phyloP scores from a whole-genome alignment of 306 rosid genomes.

The Glycine soja region DNA sequence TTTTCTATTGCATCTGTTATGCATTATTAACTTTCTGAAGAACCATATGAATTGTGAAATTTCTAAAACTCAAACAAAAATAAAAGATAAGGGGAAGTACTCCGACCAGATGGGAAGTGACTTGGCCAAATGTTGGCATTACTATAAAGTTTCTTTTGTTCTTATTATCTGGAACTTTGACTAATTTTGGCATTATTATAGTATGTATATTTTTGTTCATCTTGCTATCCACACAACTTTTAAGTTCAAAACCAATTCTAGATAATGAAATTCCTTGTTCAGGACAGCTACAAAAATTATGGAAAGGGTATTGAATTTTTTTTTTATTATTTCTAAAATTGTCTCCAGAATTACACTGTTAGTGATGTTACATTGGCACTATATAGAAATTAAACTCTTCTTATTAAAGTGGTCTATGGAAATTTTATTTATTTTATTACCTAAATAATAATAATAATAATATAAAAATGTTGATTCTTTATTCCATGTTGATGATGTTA shows the following conservation, averaged over 20 bases:
- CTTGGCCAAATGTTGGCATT: constrained; percentile 15
- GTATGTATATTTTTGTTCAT: neutral
- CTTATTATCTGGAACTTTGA: constrained; percentile 5
- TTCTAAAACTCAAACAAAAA: constrained; percentile 11
- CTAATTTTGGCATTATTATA: neutral
- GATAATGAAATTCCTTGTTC: neutral
- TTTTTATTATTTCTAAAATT: neutral
- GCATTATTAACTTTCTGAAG: neutral
- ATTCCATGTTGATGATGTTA: no score
- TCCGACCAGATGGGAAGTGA: constrained; percentile 22
- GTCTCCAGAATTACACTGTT: neutral
- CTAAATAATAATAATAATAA: neutral
- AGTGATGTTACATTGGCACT: no score
- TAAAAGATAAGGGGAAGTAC: constrained; percentile 27
- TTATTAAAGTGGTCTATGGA: neutral
- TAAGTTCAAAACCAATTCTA: neutral
- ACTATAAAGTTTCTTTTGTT: neutral
- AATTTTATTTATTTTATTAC: neutral
- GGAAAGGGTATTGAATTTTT: neutral
- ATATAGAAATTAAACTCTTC: no score
- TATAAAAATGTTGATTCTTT: neutral
- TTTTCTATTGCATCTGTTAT: neutral
- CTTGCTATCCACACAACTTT: neutral
- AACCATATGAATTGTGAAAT: constrained; percentile 1
- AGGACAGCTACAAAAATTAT: neutral